Conservation (phyloP, 345 rosid species). For the Rhizophora mangle region DNA sequence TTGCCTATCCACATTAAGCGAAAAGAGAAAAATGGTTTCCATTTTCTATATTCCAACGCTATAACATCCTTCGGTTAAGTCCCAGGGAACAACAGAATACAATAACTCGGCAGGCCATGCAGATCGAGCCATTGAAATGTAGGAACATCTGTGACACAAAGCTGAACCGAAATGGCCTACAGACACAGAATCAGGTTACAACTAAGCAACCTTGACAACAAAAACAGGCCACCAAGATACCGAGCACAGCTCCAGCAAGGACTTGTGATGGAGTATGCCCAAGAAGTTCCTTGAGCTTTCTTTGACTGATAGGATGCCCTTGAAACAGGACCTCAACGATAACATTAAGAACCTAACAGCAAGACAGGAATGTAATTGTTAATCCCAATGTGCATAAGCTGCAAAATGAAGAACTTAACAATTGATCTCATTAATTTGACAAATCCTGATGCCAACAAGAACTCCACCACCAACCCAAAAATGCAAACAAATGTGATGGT, state of each 20-base stretch:
- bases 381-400: neutral
- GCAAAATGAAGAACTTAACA: no score
- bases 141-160: neutral
- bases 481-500: neutral
- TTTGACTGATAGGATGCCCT: conserved; percentile 89
- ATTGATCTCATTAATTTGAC: no score
- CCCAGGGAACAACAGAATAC: neutral
- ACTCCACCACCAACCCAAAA: neutral
- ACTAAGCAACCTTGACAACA: conserved; percentile 63
- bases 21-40: neutral
- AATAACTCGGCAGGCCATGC: conserved; percentile 15
- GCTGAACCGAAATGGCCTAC: conserved; percentile 20
- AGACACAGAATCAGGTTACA: conserved; percentile 38
- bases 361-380: neutral
- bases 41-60: neutral
- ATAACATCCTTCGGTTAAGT: neutral
- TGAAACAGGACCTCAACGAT: conserved; percentile 84
- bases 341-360: conserved; percentile 69
- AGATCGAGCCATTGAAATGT: conserved; percentile 8
- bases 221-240: conserved; percentile 64
- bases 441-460: neutral
- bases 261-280: conserved; percentile 95
- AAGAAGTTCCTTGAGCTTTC: conserved; percentile 89
- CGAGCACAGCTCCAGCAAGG: conserved; percentile 79
- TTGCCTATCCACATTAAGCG: neutral